Conservation (phyloP, 1,139 yeast genomes). For the Magnusiomyces starmeri region DNA sequence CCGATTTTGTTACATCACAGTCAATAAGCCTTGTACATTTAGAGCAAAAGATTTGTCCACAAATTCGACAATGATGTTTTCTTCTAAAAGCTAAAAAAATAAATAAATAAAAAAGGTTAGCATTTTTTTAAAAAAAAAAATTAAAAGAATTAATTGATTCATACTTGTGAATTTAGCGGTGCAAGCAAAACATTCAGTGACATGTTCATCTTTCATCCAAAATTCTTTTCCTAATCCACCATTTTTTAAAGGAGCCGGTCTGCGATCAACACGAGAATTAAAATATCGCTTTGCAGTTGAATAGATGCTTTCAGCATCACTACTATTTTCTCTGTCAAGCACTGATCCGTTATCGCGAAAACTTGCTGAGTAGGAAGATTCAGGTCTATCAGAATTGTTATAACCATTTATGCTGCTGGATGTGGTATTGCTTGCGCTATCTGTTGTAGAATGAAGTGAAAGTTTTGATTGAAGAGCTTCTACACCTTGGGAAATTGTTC, state of each 20-base stretch:
- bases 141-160: too few species aligned
- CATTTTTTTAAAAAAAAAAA: slow-evolving; percentile 4
- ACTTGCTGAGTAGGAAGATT: background rate
- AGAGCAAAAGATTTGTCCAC: slow-evolving; percentile 92
- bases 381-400: background rate
- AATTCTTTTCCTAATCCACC: slow-evolving; percentile 47
- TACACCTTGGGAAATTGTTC: background rate
- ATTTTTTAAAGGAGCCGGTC: slow-evolving; percentile 21
- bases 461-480: background rate
- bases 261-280: slow-evolving; percentile 19
- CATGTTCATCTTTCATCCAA: slow-evolving; percentile 91
- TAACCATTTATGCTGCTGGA: background rate
- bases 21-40: slow-evolving; percentile 75
- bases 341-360: background rate
- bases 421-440: background rate
- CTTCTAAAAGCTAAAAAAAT: slow-evolving; percentile 52
- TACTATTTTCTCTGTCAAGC: slow-evolving; percentile 25
- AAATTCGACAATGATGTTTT: slow-evolving; percentile 89
- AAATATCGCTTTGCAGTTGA: slow-evolving; percentile 23
- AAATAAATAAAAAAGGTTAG: background rate
- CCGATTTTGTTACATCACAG: too few species aligned
- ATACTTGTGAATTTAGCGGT: slow-evolving; percentile 54
- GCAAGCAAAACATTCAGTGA: slow-evolving; percentile 73
- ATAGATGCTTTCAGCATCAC: slow-evolving; percentile 28
- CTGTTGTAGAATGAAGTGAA: background rate